Evolutionary conservation across 2,329 filamentous ascomycete genomes (phyloP).

Genomic region (Xylariaceae sp.): DNA sequence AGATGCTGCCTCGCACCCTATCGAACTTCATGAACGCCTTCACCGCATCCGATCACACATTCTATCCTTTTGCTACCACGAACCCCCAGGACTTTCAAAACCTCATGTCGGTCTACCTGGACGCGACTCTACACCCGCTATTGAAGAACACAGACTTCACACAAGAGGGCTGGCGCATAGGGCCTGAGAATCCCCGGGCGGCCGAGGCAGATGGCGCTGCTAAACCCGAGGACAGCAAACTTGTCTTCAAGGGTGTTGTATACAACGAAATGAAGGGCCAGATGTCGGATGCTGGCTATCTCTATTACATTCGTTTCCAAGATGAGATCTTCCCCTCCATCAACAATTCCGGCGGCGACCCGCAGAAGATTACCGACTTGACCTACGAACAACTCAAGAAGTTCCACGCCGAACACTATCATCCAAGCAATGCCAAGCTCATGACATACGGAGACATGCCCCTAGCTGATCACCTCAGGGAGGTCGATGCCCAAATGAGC

Average conservation of each 20-base stretch:
- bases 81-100: constrained; percentile 95
- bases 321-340: constrained; percentile 91
- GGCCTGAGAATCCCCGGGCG: constrained; percentile 78
- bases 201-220: constrained; percentile 39
- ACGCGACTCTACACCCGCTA: constrained; percentile 86
- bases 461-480: constrained; percentile 71
- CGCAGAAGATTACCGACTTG: constrained; percentile 91
- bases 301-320: constrained; percentile 94
- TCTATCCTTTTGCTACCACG: constrained; percentile 96
- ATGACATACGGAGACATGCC: constrained; percentile 95
- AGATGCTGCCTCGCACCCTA: constrained; percentile 97
- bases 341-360: constrained; percentile 95
- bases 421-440: constrained; percentile 94
- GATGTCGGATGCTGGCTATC: constrained; percentile 94
- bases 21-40: constrained; percentile 99
- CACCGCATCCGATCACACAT: constrained; percentile 92
- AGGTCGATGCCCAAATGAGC: constrained; percentile 70
- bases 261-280: constrained; percentile 99
- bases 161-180: constrained; percentile 95
- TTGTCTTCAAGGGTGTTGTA: constrained; percentile 96
- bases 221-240: constrained; percentile 56
- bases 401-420: constrained; percentile 91
- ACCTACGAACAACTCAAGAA: constrained; percentile 84
- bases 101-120: constrained; percentile 92
- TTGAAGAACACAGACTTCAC: constrained; percentile 89